These are phyloP conservation scores for Fragaria iinumae DNA, from an alignment of 306 rosid species.

Conservation along the genomic window DNA sequence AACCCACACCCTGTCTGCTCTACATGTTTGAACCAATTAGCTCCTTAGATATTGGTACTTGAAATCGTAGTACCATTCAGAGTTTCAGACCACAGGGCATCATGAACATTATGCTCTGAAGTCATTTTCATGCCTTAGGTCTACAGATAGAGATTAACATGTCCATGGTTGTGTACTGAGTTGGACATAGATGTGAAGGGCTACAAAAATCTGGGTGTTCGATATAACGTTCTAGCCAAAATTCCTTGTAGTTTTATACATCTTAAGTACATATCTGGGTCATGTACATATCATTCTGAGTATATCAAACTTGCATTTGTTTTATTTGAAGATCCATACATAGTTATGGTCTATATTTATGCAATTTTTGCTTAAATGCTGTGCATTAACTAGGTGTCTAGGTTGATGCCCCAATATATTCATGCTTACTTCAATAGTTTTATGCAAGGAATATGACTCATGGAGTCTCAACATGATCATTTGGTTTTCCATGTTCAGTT, in stretches of 20 bases:
- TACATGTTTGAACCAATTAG: background rate
- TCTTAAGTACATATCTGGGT: background rate
- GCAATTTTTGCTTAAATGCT: background rate
- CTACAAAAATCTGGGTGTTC: background rate
- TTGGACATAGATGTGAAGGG: slow-evolving; percentile 4
- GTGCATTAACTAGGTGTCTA: background rate
- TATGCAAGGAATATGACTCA: background rate
- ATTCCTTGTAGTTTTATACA: background rate
- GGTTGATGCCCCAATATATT: background rate
- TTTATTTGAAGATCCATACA: background rate
- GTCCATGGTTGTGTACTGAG: background rate
- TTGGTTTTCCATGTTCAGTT: background rate
- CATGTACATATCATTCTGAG: background rate
- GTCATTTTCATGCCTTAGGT: background rate
- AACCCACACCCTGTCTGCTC: background rate
- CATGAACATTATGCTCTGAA: background rate
- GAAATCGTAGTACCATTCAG: background rate
- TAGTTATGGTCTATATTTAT: background rate
- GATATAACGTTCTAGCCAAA: background rate
- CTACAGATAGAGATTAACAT: background rate
- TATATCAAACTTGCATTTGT: background rate
- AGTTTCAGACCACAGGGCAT: background rate
- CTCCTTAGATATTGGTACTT: background rate
- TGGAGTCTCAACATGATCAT: background rate
- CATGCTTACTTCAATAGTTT: background rate